These are phyloP conservation scores for Starmera caribaea DNA, from an alignment of 805 yeast genomes.

Conservation along the genomic window DNA sequence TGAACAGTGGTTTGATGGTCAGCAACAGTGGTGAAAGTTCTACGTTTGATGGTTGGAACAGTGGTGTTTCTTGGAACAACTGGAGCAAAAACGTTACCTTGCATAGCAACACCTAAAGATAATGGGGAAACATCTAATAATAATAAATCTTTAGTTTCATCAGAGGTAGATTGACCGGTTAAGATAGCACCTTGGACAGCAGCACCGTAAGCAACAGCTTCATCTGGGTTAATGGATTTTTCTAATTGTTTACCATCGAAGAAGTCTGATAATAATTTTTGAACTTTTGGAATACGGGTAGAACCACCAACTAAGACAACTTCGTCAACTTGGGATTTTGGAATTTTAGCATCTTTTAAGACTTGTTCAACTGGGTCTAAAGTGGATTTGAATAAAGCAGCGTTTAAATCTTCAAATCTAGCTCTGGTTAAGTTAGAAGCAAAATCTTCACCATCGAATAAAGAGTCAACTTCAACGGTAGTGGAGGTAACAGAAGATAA, in stretches of 20 bases:
- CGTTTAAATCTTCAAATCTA: conserved; percentile 93
- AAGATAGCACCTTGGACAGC: conserved; percentile 99
- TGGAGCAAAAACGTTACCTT: conserved; percentile 98
- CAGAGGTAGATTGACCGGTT: conserved; percentile 84
- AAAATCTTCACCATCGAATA: conserved; percentile 94
- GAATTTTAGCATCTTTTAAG: conserved; percentile 80
- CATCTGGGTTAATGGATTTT: conserved; percentile 97
- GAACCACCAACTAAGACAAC: conserved; percentile 98
- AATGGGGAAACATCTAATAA: conserved; percentile 97
- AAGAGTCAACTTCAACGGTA: conserved; percentile 92
- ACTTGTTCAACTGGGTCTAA: conserved; percentile 93
- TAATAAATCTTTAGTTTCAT: conserved; percentile 90
- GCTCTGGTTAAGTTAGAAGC: conserved; percentile 92
- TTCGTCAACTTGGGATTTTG: conserved; percentile 82
- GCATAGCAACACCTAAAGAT: conserved; percentile 99
- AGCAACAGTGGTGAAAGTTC: conserved; percentile 97
- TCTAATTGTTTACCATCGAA: conserved; percentile 95
- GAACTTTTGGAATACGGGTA: conserved; percentile 98
- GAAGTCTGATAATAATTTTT: conserved; percentile 87
- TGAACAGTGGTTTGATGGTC: conserved; percentile 98
- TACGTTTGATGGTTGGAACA: conserved; percentile 97
- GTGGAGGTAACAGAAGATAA: conserved; percentile 94
- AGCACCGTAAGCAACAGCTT: conserved; percentile 99
- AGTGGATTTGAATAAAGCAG: conserved; percentile 87
- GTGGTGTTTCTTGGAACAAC: conserved; percentile 99